Evolutionary conservation across 495 filamentous ascomycete species (phyloP), one percentile per base, ranked within the genome.

Genomic region (Penicillium fimorum): DNA sequence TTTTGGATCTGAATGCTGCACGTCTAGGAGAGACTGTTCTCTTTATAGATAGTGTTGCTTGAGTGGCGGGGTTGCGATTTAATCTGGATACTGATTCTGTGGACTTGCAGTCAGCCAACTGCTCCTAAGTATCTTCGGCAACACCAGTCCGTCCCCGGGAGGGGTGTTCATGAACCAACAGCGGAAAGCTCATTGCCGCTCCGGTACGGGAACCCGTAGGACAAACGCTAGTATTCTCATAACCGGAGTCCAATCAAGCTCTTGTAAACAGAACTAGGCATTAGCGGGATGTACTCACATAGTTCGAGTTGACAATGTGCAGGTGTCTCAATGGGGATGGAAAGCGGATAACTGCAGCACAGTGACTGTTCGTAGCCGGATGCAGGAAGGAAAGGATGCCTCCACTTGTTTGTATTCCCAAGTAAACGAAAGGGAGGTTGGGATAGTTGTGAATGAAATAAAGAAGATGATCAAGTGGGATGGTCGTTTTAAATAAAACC

Each of bases 361-460:
- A 50, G 52, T 52, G 25, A 54, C 53, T 61, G 61, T 45, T 62
- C 43, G 56, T 46, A 62, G 47, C 61, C 64, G 65, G 55, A 59
- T 63, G 62, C 63, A 63, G 62, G 65, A 59, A 59, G 53, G 29
- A 59, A 37, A 47, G 49, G 35, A 47, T 56, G 40, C 47, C 50
- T 63, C 55, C 55, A 64, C 58, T 58, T 27, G 4, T 30, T 38
- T 47, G 32, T 58, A 47, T 48, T 60, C 50, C 30, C 30, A 33
- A 20, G 47, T 45, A 35, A 47, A 53, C 53, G 53, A 27, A 47
- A 47, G 41, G 58, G 66, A 60, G 63, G 63, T 56, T 66, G 63
- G 51, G 17, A 24, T 42, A 50, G 64, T 62, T 67, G 63, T 41
- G 54, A 58, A 69, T 48, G 41, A 55, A 66, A 69, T 69, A 63